Conservation (phyloP, 2,329 filamentous ascomycete species). For the Exophiala bonariae region DNA sequence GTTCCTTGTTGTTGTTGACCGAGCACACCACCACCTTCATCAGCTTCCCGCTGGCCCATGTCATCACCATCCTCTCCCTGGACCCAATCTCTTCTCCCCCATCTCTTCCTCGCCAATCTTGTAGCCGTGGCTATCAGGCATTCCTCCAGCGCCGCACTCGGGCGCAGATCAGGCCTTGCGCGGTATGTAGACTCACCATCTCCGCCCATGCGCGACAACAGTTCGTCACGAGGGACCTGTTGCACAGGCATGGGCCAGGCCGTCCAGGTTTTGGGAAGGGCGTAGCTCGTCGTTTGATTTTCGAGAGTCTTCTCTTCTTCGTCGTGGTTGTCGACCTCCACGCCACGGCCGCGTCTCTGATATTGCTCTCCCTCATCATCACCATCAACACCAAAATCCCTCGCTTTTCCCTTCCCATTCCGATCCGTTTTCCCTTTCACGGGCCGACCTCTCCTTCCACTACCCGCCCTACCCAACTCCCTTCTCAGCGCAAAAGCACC, state of each 20-base stretch:
- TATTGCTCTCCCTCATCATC: no score
- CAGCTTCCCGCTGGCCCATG: not conserved
- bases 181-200: slow-evolving; percentile 3
- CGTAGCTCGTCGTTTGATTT: no score
- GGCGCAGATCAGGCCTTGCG: slow-evolving; percentile 26
- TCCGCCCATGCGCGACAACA: slow-evolving; percentile 40
- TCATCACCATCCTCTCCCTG: slow-evolving; percentile 10
- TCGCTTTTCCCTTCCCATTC: slow-evolving; percentile 14
- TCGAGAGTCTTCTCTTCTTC: no score
- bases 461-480: slow-evolving; percentile 30
- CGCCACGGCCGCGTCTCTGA: no score
- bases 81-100: slow-evolving; percentile 17
- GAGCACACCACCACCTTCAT: no score
- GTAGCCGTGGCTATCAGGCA: slow-evolving; percentile 67
- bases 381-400: not conserved
- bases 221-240: slow-evolving; percentile 60
- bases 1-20: no score
- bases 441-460: not conserved
- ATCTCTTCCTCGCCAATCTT: slow-evolving; percentile 66
- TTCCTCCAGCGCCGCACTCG: slow-evolving; percentile 68
- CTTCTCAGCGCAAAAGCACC: slow-evolving; percentile 71
- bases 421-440: not conserved
- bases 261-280: slow-evolving; percentile 66
- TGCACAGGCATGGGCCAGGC: slow-evolving; percentile 75
- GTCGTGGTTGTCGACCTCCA: no score